These are phyloP conservation scores for Cladosporium sp. DNA, from an alignment of 2,329 filamentous ascomycete species.

Conservation along the genomic window DNA sequence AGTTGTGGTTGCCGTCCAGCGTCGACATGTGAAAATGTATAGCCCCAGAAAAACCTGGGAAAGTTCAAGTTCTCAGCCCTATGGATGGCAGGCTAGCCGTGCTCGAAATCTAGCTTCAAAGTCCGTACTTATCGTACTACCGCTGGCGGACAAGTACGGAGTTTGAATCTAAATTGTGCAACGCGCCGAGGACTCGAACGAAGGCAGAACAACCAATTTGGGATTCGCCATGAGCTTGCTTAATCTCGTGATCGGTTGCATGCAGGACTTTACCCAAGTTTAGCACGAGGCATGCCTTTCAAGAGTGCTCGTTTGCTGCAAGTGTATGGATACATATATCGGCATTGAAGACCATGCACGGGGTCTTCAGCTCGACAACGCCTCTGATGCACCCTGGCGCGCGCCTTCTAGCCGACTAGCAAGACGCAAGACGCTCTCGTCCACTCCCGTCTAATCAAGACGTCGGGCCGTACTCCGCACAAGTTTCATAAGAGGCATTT, in stretches of 20 bases:
- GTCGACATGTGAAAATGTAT: conserved; percentile 7
- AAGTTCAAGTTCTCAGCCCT: conserved; percentile 8
- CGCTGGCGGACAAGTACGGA: too few species aligned
- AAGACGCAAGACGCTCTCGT: background rate
- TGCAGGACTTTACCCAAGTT: background rate
- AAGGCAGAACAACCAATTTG: background rate
- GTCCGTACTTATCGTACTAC: too few species aligned
- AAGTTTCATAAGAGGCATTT: conserved; percentile 1
- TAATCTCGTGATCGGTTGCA: background rate
- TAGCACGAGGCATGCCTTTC: background rate
- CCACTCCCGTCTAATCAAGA: background rate
- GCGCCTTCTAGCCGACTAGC: background rate
- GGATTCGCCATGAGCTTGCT: background rate
- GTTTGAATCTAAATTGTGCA: too few species aligned
- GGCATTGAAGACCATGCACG: background rate
- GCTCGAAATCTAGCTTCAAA: background rate
- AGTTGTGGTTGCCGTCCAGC: background rate
- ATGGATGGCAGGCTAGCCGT: background rate
- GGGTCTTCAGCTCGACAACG: background rate
- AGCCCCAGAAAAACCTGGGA: background rate
- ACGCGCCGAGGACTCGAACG: background rate
- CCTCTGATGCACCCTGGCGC: background rate
- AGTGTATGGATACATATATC: background rate
- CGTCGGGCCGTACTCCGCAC: background rate
- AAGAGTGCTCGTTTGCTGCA: background rate